A percentile compares a stretch with the other conserved stretches of the same genome.
Evolutionary conservation across 768 basidiomycete species (phyloP).

Genomic region (Podaxis sp.): DNA sequence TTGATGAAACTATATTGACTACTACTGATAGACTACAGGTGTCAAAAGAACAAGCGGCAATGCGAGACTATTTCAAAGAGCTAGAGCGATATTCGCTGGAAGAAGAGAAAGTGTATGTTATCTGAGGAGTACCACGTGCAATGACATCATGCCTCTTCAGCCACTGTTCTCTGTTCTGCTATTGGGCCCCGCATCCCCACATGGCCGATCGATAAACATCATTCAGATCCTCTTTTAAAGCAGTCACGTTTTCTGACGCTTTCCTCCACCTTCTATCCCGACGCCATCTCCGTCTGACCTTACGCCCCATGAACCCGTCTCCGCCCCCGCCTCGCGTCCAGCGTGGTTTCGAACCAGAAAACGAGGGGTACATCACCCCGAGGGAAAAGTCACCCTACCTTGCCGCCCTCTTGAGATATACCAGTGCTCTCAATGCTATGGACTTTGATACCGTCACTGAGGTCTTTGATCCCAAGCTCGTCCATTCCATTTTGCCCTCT

Average conservation of each 20-base stretch:
- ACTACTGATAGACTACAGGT: slow-evolving; percentile 30
- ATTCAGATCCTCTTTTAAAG: slow-evolving; percentile 6
- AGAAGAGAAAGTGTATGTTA: slow-evolving; percentile 59
- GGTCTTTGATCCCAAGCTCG: slow-evolving; percentile 33
- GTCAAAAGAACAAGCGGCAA: slow-evolving; percentile 47
- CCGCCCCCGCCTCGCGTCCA: slow-evolving; percentile 5
- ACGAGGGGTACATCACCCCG: slow-evolving; percentile 20
- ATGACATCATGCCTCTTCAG: slow-evolving; percentile 13
- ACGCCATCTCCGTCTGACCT: background rate
- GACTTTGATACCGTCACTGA: slow-evolving; percentile 28
- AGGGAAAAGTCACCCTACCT: slow-evolving; percentile 32
- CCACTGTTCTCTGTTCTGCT: background rate
- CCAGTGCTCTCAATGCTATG: slow-evolving; percentile 31
- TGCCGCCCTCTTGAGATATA: slow-evolving; percentile 32
- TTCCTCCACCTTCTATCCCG: slow-evolving; percentile 1
- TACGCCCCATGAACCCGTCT: background rate
- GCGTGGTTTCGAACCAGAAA: slow-evolving; percentile 13
- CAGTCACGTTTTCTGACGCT: slow-evolving; percentile 1
- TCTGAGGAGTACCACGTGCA: slow-evolving; percentile 34
- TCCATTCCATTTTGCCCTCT: slow-evolving; percentile 35
- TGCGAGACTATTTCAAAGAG: slow-evolving; percentile 53
- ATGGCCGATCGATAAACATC: slow-evolving; percentile 16
- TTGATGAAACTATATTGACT: background rate
- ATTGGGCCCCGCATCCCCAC: slow-evolving; percentile 9
- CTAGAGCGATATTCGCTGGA: slow-evolving; percentile 52